Conservation (phyloP, 768 basidiomycete species). For the Xerocomellus intermedius region DNA sequence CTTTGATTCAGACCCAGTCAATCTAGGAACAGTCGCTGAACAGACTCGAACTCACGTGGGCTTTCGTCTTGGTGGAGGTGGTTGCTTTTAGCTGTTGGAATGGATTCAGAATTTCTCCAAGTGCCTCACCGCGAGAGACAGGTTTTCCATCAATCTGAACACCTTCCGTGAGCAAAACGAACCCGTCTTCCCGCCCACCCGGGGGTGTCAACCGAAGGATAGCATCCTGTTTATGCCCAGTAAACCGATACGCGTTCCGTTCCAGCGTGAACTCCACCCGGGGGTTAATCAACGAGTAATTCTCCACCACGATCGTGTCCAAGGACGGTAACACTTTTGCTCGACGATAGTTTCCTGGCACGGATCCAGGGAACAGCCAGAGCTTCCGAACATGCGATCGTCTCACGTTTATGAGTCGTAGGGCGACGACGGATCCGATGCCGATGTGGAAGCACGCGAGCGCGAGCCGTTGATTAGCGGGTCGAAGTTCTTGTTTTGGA, state of each 20-base stretch:
- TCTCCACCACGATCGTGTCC: conserved; percentile 28
- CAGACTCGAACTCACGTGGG: conserved; percentile 11
- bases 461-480: conserved; percentile 29
- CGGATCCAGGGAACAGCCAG: conserved; percentile 30
- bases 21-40: background rate
- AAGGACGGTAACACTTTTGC: conserved; percentile 16
- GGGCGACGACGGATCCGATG: conserved; percentile 29
- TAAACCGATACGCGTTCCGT: conserved; percentile 23
- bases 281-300: conserved; percentile 18
- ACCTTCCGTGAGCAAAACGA: conserved; percentile 23
- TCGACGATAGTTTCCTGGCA: conserved; percentile 23
- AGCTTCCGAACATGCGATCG: conserved; percentile 31
- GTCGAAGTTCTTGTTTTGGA: conserved; percentile 27
- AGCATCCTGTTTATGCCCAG: conserved; percentile 17
- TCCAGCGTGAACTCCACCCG: conserved; percentile 26
- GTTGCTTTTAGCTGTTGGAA: conserved; percentile 5
- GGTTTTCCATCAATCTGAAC: conserved; percentile 25
- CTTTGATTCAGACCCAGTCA: conserved; percentile 9
- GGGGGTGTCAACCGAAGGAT: conserved; percentile 18
- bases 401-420: conserved; percentile 25
- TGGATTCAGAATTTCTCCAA: conserved; percentile 22
- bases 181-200: conserved; percentile 18
- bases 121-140: conserved; percentile 19
- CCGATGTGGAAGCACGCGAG: conserved; percentile 29
- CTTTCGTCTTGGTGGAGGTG: conserved; percentile 12